Evolutionary conservation across 2,329 filamentous ascomycete species (phyloP), one percentile per base, ranked within the genome.

Genomic region (Xylariomycetidae sp.): DNA sequence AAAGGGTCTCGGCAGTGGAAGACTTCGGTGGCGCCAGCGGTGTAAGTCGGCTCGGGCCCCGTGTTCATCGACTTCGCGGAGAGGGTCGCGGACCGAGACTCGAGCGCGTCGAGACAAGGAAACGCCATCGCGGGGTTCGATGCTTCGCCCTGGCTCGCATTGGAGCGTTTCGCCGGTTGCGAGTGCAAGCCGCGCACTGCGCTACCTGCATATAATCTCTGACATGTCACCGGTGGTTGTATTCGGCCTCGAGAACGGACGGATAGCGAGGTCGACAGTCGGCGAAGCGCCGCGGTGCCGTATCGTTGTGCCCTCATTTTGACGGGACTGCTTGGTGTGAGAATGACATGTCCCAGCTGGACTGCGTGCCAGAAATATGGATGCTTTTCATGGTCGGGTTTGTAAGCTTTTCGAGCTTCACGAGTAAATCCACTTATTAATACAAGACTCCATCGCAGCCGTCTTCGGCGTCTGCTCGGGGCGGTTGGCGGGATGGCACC

Each of bases 31-130:
- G 77, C 79, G 37, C 92, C 92, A 28, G 84, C 82, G 0, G 90
- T 95, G 60, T 98, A 98, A 1, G 87, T 87, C 0, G 92, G 92
- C 55, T 98, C 92, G 1, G 90, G 90, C 0, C 90, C 90, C 29
- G 79, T 80, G 12, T 77, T 74, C 29, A 82, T 68, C 23, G 82
- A 85, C 35, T 68, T 67, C 12, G 76, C 72, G 46, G 75, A 74
- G 29, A 96, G 78, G 8, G 70, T 82, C 5, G 83, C 83, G 0
- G 90, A 86, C 42, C 82, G 81, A 22, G 73, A 75, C 53, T 94
- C 88, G 36, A 89, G 69, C 3, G 83, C 86, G 54, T 95, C 88
- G 28, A 95, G 80, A 54, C 88, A 95, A 3, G 88, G 88, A 49
- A 95, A 95, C 1, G 84, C 79, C 70, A 94, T 83, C 46, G 87